Evolutionary conservation across 306 rosid genomes (phyloP).

Genomic region (Cucumis sativus): Cucumber_9930_V3 NC_026655.2:15855001-15855500

Average conservation of each 20-base stretch:
- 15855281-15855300: not conserved
- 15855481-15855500: not conserved
- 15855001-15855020: not conserved
- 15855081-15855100: slow-evolving; percentile 43
- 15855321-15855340: not conserved
- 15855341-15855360: not conserved
- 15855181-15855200: slow-evolving; percentile 90
- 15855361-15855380: not conserved
- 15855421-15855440: not conserved
- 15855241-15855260: slow-evolving; percentile 79
- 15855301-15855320: not conserved
- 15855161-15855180: slow-evolving; percentile 92
- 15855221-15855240: slow-evolving; percentile 99
- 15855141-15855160: slow-evolving; percentile 61
- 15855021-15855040: not conserved
- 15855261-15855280: slow-evolving; percentile 3
- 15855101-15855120: slow-evolving; percentile 46
- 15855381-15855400: not conserved
- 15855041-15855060: not conserved
- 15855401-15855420: not conserved
- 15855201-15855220: slow-evolving; percentile 95
- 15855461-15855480: not conserved
- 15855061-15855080: not conserved
- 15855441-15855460: not conserved
- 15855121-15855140: slow-evolving; percentile 33